Conservation (phyloP, 768 basidiomycete species). For the Tulasnella sp. region DNA sequence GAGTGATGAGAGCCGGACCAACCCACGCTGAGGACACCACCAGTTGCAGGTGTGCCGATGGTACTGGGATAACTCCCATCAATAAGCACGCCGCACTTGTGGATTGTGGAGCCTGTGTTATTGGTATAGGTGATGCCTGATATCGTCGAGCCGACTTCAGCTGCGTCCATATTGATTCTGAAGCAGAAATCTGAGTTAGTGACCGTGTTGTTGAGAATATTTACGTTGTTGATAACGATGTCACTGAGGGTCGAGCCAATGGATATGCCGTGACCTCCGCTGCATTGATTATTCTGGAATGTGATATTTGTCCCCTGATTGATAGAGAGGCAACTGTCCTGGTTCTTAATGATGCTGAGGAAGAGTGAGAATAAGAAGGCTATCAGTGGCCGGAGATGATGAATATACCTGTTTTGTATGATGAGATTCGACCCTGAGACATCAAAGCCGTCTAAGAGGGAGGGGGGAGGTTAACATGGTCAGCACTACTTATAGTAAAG, state of each 20-base stretch:
- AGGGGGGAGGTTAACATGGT: no score
- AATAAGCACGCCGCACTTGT: conserved; percentile 46
- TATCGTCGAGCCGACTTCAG: conserved; percentile 19
- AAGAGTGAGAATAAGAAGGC: not conserved
- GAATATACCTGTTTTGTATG: conserved; percentile 16
- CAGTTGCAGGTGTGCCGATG: conserved; percentile 44
- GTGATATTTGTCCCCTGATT: conserved; percentile 28
- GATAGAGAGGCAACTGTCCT: conserved; percentile 58
- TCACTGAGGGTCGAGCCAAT: conserved; percentile 47
- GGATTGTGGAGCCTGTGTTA: conserved; percentile 43
- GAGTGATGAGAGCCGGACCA: not conserved
- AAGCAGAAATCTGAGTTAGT: conserved; percentile 37
- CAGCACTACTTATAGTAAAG: no score
- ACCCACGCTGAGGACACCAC: conserved; percentile 47
- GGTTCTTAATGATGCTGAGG: conserved; percentile 19
- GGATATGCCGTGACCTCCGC: conserved; percentile 54
- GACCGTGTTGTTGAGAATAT: conserved; percentile 43
- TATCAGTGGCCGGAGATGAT: no score
- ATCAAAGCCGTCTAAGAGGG: conserved; percentile 27
- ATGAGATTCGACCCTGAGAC: conserved; percentile 14
- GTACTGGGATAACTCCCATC: conserved; percentile 53
- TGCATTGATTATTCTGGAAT: conserved; percentile 45
- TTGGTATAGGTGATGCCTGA: conserved; percentile 20
- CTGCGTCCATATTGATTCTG: conserved; percentile 38
- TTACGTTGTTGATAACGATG: conserved; percentile 37